Conservation (phyloP, 1,284 basidiomycete genomes). For the Polyporus tsugae region DNA sequence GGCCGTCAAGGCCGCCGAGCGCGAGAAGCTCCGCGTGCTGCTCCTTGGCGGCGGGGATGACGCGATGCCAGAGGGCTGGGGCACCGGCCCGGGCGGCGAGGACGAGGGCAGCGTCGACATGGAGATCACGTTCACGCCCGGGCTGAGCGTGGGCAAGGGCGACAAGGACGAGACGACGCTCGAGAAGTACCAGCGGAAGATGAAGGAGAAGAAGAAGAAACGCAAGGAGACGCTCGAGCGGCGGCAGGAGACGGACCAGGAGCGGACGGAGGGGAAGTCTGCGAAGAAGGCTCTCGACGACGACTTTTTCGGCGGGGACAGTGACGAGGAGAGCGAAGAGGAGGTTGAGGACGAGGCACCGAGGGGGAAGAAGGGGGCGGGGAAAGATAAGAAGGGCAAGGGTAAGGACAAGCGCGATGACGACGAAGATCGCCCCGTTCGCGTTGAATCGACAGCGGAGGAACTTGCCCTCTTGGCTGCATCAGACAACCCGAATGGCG, state of each 20-base stretch:
- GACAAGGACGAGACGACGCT: conserved; percentile 83
- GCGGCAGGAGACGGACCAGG: conserved; percentile 60
- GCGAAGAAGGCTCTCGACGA: conserved; percentile 51
- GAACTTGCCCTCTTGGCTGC: conserved; percentile 74
- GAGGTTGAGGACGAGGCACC: conserved; percentile 37
- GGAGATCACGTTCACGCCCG: conserved; percentile 94
- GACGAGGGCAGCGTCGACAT: conserved; percentile 74
- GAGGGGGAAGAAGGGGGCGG: conserved; percentile 22
- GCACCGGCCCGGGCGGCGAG: conserved; percentile 49
- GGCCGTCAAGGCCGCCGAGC: conserved; percentile 55
- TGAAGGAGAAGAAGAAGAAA: conserved; percentile 85
- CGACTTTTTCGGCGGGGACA: conserved; percentile 77
- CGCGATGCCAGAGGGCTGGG: conserved; percentile 85
- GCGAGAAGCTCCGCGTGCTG: conserved; percentile 74
- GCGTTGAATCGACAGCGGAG: conserved; percentile 55
- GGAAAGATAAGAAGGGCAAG: conserved; percentile 36
- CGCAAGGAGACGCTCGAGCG: conserved; percentile 70
- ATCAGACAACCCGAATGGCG: conserved; percentile 60
- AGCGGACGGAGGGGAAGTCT: conserved; percentile 36
- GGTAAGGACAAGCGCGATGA: conserved; percentile 22
- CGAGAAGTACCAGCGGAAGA: conserved; percentile 86
- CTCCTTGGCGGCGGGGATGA: conserved; percentile 74
- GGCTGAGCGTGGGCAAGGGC: conserved; percentile 65
- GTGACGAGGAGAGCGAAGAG: conserved; percentile 51
- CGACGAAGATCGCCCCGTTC: conserved; percentile 25